Evolutionary conservation across 441 rosid species (phyloP), one percentile per base, ranked within the genome.

Genomic region (Pelargonium myrrhifolium): DNA sequence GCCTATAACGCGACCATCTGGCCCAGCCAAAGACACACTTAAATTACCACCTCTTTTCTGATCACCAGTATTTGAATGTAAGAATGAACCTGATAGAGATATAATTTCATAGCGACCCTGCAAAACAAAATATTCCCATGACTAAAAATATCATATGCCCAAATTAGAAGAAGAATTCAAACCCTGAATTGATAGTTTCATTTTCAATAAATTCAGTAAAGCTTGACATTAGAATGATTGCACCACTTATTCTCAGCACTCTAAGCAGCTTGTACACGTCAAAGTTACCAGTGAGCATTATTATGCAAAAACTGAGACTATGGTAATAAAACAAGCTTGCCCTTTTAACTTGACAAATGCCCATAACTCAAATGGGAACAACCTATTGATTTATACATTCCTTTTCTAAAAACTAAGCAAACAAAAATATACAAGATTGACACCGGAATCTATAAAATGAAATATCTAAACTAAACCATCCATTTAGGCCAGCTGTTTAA

Each of bases 31-130:
- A 1, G 97, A 94, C 43, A 92, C 93, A 62, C 87, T 87, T 75
- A 94, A 84, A 53, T 75, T 81, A 66, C 88, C 82, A 65, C 42
- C 58, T 81, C 89, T 80, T 72, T 78, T 77, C 69, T 70, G 78
- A 73, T 68, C 73, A 24, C 81, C 87, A 77, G 82, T 82, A 65
- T 80, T 75, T 31, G 92, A 78, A 76, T 73, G 74, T 72, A 84
- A 75, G 75, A 83, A 86, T 59, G 94, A 86, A 9, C 99, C 99
- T 12, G 99, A 81, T 40, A 94, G 75, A 62, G 97, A 89, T 31
- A 94, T 89, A 62, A 94, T 94, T 71, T 91, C 96, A 80, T 71
- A 94, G 31, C 85, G 86, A 2, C 99, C 98, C 99, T 92, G 95
- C 72, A 83, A 76, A 66, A 35, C 65, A 67, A 69, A 66, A 39